Evolutionary conservation across 1,139 yeast genomes (phyloP), one percentile per base, ranked within the genome.

Genomic region (Scheffersomyces segobiensis): DNA sequence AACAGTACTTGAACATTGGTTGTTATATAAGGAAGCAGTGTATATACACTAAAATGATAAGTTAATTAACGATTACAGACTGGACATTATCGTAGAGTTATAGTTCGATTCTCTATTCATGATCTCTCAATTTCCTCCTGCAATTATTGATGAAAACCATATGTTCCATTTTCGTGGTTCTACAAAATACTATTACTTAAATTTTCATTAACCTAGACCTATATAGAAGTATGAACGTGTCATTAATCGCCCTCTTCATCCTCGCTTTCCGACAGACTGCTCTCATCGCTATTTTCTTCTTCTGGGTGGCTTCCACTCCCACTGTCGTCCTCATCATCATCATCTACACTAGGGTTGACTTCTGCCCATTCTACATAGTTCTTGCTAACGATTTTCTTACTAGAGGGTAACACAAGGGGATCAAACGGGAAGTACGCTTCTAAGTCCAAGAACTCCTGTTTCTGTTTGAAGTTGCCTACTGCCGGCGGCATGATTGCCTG

Each of bases 361-460:
- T 78, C 80, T 2, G 78, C 69, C 99, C 99, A 95, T 67, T 93
- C 96, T 39, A 93, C 86, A 57, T 81, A 79, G 49, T 80, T 83
- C 42, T 79, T 76, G 60, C 88, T 75, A 49, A 87, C 78, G 24
- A 75, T 60, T 49, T 74, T 74, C 65, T 87, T 86, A 57, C 92
- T 83, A 22, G 74, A 74, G 53, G 88, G 90, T 62, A 95, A 81
- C 55, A 90, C 86, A 63, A 95, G 76, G 0, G 99, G 99, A 76
- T 95, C 99, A 71, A 91, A 95, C 14, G 99, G 99, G 74, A 95
- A 95, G 71, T 92, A 95, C 17, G 96, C 93, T 71, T 93, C 97
- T 57, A 93, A 78, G 70, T 92, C 96, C 64, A 91, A 84, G 70
- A 91, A 92, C 68, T 93, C 97, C 70, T 90, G 95, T 67, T 85